Evolutionary conservation across 176 grass and related monocot genomes (phyloP).

Genomic region (Dactylis glomerata): DNA sequence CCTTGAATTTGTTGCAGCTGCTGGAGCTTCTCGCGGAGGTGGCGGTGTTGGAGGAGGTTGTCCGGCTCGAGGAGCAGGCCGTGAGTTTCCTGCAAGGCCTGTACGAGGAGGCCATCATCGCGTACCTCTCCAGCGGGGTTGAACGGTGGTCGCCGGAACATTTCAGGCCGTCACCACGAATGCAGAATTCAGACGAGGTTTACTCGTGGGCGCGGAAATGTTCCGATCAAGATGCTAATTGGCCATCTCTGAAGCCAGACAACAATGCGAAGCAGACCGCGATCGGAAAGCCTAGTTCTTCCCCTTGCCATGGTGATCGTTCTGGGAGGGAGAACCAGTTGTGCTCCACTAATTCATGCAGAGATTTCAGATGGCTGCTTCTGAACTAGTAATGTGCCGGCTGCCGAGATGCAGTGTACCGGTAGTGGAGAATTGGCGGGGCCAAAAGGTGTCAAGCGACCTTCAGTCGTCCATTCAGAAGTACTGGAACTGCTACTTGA

Average conservation of each 20-base stretch:
- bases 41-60: constrained; percentile 82
- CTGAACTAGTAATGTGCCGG: constrained; percentile 27
- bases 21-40: constrained; percentile 93
- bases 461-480: too few species aligned
- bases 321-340: constrained; percentile 69
- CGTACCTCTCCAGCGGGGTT: constrained; percentile 2
- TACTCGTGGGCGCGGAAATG: not conserved
- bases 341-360: constrained; percentile 35
- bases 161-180: not conserved
- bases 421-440: constrained; percentile 31
- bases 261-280: constrained; percentile 30
- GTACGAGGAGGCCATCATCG: constrained; percentile 68
- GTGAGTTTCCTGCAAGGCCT: constrained; percentile 70
- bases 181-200: not conserved
- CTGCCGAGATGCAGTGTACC: constrained; percentile 33
- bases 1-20: constrained; percentile 42
- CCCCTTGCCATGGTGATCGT: constrained; percentile 24
- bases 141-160: not conserved
- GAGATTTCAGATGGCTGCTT: constrained; percentile 36
- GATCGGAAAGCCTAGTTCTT: constrained; percentile 23
- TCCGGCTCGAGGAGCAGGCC: constrained; percentile 83
- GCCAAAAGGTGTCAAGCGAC: constrained; percentile 33
- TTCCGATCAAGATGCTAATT: constrained; percentile 28
- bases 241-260: constrained; percentile 8
- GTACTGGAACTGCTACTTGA: too few species aligned